Percentiles rank a stretch among this genome's conserved stretches.
Conservation (phyloP, 176 grass and related monocot species). For the Areca catechu region DNA sequence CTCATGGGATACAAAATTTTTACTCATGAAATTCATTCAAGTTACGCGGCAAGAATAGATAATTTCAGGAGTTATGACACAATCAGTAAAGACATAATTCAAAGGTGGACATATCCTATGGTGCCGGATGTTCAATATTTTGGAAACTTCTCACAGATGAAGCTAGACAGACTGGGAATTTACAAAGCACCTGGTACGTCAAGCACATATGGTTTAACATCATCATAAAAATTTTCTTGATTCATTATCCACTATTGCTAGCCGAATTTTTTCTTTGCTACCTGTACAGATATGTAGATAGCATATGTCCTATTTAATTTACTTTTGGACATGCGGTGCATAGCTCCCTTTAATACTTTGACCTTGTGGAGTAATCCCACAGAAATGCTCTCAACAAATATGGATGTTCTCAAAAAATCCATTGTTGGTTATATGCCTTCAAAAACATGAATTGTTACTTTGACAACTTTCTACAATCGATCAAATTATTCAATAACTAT, state of each 20-base stretch:
- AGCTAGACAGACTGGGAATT: slow-evolving; percentile 63
- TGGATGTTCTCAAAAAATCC: no score
- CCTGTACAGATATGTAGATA: no score
- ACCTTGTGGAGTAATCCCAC: no score
- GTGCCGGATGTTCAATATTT: slow-evolving; percentile 70
- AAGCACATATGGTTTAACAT: not conserved
- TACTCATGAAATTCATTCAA: slow-evolving; percentile 81
- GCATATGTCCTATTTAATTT: no score
- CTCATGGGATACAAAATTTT: slow-evolving; percentile 98
- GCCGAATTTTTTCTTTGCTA: no score
- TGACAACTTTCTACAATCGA: no score
- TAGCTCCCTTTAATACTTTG: no score
- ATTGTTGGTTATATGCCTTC: no score
- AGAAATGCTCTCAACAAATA: no score
- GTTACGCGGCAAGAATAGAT: slow-evolving; percentile 83
- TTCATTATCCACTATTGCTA: slow-evolving; percentile 1
- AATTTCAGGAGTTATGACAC: slow-evolving; percentile 90
- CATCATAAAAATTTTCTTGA: not conserved
- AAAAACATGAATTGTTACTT: no score
- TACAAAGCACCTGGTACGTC: slow-evolving; percentile 69
- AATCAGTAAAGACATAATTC: slow-evolving; percentile 89
- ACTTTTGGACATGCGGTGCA: no score
- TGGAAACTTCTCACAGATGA: slow-evolving; percentile 33
- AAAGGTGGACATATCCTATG: slow-evolving; percentile 84
- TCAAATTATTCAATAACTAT: no score